phyloP scores from a whole-genome alignment of 768 basidiomycete species.

The Suillus sp. region DNA sequence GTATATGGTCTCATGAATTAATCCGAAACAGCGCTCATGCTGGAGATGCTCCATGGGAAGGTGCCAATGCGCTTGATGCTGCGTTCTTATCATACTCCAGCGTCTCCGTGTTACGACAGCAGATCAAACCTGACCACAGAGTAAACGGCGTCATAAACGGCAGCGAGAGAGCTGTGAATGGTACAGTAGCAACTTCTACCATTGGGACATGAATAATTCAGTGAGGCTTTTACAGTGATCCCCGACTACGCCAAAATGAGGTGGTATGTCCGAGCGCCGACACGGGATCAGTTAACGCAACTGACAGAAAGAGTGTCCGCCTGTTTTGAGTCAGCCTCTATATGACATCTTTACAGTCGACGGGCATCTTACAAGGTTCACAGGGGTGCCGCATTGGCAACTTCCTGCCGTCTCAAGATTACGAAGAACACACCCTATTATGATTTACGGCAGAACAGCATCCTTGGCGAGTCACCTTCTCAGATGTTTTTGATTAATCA shows the following conservation, averaged over 20 bases:
- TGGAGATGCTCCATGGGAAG: conserved; percentile 84
- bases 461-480: conserved; percentile 45
- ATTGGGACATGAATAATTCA: conserved; percentile 6
- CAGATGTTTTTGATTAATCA: conserved; percentile 2
- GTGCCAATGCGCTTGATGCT: conserved; percentile 84
- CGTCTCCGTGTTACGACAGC: conserved; percentile 81
- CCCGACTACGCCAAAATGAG: conserved; percentile 80
- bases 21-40: conserved; percentile 64
- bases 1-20: conserved; percentile 11
- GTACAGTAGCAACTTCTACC: conserved; percentile 39
- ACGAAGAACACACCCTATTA: conserved; percentile 45
- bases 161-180: conserved; percentile 62
- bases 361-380: conserved; percentile 14
- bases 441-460: conserved; percentile 60
- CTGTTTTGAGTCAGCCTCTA: conserved; percentile 65
- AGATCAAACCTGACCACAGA: conserved; percentile 80
- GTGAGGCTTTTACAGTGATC: conserved; percentile 54
- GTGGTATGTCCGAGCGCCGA: conserved; percentile 74
- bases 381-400: conserved; percentile 71
- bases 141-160: conserved; percentile 79
- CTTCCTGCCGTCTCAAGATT: conserved; percentile 54
- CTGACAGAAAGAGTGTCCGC: conserved; percentile 61
- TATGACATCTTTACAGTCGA: neutral
- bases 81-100: conserved; percentile 82
- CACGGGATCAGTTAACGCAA: conserved; percentile 51